Conservation (phyloP, 768 basidiomycete species). For the Leccinellum luteum region DNA sequence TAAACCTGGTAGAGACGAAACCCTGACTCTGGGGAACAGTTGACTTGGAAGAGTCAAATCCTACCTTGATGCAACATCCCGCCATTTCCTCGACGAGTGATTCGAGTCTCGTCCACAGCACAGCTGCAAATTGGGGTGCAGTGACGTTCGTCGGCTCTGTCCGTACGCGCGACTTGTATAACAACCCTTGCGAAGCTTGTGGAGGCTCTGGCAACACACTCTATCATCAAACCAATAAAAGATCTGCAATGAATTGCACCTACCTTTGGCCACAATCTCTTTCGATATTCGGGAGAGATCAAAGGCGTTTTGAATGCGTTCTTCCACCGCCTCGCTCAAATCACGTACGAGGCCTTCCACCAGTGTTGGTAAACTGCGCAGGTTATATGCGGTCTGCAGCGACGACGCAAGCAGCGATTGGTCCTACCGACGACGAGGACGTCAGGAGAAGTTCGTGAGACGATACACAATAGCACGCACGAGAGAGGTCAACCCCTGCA, state of each 20-base stretch:
- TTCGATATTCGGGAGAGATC: conserved; percentile 85
- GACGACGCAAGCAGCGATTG: conserved; percentile 90
- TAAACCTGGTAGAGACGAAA: conserved; percentile 61
- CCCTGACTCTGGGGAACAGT: background rate
- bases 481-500: conserved; percentile 70
- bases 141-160: conserved; percentile 90
- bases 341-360: conserved; percentile 78
- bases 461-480: conserved; percentile 44
- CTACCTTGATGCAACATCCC: conserved; percentile 85
- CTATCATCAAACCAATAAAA: background rate
- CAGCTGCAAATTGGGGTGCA: conserved; percentile 80
- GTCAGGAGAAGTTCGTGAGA: background rate
- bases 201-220: conserved; percentile 13
- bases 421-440: conserved; percentile 49
- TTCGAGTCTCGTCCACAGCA: conserved; percentile 58
- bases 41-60: background rate
- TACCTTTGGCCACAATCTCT: conserved; percentile 81
- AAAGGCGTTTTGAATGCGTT: conserved; percentile 77
- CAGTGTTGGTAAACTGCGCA: conserved; percentile 78
- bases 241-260: background rate
- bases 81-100: conserved; percentile 82
- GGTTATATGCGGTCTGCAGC: conserved; percentile 93
- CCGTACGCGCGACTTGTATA: conserved; percentile 82
- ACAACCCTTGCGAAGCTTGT: conserved; percentile 36
- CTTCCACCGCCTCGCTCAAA: conserved; percentile 79